Base-by-base conservation (phyloP, 2,329 filamentous ascomycete species). In the Ampelomyces quisqualis region DNA sequence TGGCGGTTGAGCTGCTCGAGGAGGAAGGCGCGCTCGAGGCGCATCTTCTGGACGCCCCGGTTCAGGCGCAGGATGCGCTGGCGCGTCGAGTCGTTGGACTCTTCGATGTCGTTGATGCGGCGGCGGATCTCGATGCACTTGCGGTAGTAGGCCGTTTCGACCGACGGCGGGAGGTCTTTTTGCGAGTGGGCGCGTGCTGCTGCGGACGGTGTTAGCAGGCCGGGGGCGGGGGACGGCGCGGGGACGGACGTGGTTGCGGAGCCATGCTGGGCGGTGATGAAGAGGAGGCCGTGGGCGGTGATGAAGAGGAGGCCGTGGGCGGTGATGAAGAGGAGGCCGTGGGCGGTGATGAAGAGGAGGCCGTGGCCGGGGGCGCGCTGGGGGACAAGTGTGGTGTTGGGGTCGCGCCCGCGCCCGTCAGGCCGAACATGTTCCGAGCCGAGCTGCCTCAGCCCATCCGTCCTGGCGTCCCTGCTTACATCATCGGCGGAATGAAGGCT, bases 111-210 rank as follows among this genome's bases (percentile, higher is more conserved):
- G 66, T 84, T 86, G 51, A 93, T 88, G 47, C 93, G 86, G 58
- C 88, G 86, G 73, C 94, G 94, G 15, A 98, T 80, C 58, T 94
- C 87, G 65, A 96, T 89, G 70, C 91, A 97, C 81, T 98, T 97
- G 52, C 88, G 82, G 60, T 93, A 90, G 72, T 97, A 98, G 35
- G 91, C 90, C 67, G 91, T 86, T 71, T 98, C 91, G 49, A 97
- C 90, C 11, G 90, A 95, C 11, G 93, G 91, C 14, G 91, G 89
- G 41, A 84, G 78, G 23, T 68, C 65, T 53, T 65, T 65, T 29
- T 65, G 64, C 17, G 62, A 60, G 38, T 62, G 49, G 11, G 64
- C 60, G 39, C 62, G 57, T 37, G 47, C 50, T 38, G 58, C 54
- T 62, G 43, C 4, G 19, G 36, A 18, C 10, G n/a, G n/a, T 19